phyloP scores from a whole-genome alignment of 2,329 filamentous ascomycete genomes.

The Dothiorella sarmentorum region DNA sequence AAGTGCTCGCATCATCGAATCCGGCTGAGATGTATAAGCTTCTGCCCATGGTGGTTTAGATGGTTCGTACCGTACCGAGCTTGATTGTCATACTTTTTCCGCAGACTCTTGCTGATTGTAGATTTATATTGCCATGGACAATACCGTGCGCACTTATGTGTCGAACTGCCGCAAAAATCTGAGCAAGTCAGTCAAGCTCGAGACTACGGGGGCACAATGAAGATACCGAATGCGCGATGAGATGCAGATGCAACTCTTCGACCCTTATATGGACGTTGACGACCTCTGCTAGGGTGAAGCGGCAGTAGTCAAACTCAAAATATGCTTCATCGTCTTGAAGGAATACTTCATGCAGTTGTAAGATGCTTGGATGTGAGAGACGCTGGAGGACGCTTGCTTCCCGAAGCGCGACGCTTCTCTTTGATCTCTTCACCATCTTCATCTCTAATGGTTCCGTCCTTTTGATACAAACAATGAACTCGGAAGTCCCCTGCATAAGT shows the following conservation, averaged over 20 bases:
- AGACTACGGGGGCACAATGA: not conserved
- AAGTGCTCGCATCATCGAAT: conserved; percentile 5
- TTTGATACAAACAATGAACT: not conserved
- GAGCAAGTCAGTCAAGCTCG: not conserved
- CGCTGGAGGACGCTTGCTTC: no score
- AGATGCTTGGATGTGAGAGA: conserved; percentile 18
- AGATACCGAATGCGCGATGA: conserved; percentile 4
- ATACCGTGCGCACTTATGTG: conserved; percentile 17
- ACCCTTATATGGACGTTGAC: conserved; percentile 17
- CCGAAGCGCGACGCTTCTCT: conserved; percentile 13
- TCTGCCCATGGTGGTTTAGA: not conserved
- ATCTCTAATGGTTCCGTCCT: not conserved
- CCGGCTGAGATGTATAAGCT: conserved; percentile 8
- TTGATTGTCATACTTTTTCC: not conserved
- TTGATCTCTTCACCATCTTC: not conserved
- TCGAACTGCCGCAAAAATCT: conserved; percentile 15
- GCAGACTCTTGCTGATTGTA: conserved; percentile 13
- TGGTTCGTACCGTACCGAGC: not conserved
- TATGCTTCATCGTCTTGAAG: not conserved
- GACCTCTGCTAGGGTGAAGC: conserved; percentile 19
- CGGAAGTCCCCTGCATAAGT: not conserved
- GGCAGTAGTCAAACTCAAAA: conserved; percentile 17
- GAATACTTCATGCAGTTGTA: conserved; percentile 12
- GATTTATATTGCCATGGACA: conserved; percentile 16
- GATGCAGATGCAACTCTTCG: conserved; percentile 17